Evolutionary conservation across 495 filamentous ascomycete genomes (phyloP).

Genomic region (Penicillium coffeae): DNA sequence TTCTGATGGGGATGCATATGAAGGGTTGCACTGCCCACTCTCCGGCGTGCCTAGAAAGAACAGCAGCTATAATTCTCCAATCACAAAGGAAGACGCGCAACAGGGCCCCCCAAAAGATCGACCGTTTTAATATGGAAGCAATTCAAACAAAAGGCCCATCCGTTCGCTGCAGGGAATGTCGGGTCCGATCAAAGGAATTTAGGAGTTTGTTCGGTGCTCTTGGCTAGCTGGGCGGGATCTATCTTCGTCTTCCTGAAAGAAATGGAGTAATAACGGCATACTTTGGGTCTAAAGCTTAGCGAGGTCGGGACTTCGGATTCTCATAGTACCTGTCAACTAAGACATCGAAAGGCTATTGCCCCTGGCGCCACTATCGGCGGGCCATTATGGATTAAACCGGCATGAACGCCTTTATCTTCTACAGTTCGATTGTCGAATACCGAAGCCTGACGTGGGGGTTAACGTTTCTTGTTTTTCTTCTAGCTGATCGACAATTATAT

Average conservation of each 20-base stretch:
- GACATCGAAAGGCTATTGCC: too few relatives aligned
- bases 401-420: background rate
- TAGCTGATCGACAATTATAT: constrained; percentile 26
- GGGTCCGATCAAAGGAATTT: background rate
- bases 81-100: background rate
- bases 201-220: background rate
- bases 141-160: background rate
- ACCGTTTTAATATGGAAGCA: background rate
- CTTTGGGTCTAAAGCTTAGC: background rate
- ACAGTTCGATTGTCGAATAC: constrained; percentile 13
- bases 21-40: background rate
- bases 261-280: background rate
- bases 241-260: background rate
- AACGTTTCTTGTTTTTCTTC: constrained; percentile 5
- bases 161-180: too few relatives aligned
- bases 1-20: background rate
- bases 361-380: background rate
- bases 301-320: background rate
- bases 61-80: background rate
- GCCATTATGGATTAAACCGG: background rate
- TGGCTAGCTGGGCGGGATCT: background rate
- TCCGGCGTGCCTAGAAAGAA: background rate
- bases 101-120: background rate
- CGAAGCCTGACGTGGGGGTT: constrained; percentile 19
- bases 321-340: background rate